These are phyloP conservation scores for Xylariaceae sp. DNA, from an alignment of 2,329 filamentous ascomycete species.

Conservation along the genomic window DNA sequence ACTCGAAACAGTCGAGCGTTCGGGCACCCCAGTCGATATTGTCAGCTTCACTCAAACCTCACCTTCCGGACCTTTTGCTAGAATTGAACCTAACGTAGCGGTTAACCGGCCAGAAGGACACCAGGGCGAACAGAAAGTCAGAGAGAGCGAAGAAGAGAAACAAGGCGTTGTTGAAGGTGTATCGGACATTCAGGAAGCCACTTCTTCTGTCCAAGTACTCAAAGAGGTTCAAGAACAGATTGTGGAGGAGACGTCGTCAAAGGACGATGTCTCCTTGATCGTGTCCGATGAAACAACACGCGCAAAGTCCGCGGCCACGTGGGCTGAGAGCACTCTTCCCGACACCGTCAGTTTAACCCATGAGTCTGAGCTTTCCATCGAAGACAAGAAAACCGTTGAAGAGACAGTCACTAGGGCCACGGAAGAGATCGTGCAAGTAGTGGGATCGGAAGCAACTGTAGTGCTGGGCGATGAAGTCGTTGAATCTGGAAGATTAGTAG, in stretches of 20 bases:
- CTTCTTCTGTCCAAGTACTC: background rate
- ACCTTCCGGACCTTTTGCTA: constrained; percentile 6
- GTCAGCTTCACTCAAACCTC: background rate
- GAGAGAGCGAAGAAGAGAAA: constrained; percentile 31
- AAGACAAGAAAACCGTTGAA: constrained; percentile 11
- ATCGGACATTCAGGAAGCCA: constrained; percentile 4
- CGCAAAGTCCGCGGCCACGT: constrained; percentile 3
- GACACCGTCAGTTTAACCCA: constrained; percentile 21
- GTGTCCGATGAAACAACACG: constrained; percentile 7
- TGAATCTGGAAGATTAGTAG: constrained; percentile 8
- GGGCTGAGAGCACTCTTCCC: constrained; percentile 8
- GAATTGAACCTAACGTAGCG: constrained; percentile 20
- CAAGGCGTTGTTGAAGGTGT: constrained; percentile 14
- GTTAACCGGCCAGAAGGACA: constrained; percentile 27
- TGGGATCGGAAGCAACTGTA: constrained; percentile 11
- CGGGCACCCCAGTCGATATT: constrained; percentile 1
- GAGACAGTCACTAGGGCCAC: constrained; percentile 1
- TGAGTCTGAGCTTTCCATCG: constrained; percentile 26
- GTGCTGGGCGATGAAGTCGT: background rate
- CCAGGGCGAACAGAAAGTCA: constrained; percentile 31
- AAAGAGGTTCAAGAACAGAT: constrained; percentile 13
- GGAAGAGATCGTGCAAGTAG: background rate
- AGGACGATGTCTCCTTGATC: background rate
- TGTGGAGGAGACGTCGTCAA: constrained; percentile 10
- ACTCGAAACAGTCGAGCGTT: constrained; percentile 16